Evolutionary conservation across 2,329 filamentous ascomycete species (phyloP).

Genomic region (Dichotomopilus funicola): DNA sequence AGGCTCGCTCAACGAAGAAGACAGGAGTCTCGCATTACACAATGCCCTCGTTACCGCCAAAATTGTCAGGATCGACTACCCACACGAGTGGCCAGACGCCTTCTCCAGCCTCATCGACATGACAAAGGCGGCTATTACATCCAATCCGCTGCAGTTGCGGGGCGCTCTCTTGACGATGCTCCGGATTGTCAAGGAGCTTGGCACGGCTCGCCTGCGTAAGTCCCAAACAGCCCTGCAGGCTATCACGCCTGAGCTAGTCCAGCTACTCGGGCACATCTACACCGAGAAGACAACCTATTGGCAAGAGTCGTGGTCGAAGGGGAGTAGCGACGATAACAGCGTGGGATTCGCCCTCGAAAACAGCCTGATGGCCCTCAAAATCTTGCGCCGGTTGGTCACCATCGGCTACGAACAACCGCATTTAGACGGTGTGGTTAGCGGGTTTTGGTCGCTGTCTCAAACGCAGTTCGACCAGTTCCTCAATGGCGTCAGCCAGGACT

Average conservation of each 20-base stretch:
- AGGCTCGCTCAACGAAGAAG: slow-evolving; percentile 69
- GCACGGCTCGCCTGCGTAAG: slow-evolving; percentile 67
- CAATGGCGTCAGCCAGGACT: slow-evolving; percentile 51
- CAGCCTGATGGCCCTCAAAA: slow-evolving; percentile 72
- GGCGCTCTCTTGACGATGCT: slow-evolving; percentile 72
- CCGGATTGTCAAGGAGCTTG: slow-evolving; percentile 84
- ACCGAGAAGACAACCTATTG: slow-evolving; percentile 64
- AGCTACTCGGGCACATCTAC: slow-evolving; percentile 72
- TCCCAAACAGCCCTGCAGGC: slow-evolving; percentile 72
- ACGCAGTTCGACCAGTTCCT: slow-evolving; percentile 74
- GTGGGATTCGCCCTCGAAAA: slow-evolving; percentile 63
- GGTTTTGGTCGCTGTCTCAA: slow-evolving; percentile 76
- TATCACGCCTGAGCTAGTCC: slow-evolving; percentile 76
- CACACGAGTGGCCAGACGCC: slow-evolving; percentile 70
- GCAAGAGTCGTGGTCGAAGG: slow-evolving; percentile 54
- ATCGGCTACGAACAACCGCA: slow-evolving; percentile 80
- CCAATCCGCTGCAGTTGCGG: slow-evolving; percentile 59
- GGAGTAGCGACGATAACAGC: slow-evolving; percentile 51
- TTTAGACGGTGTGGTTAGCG: slow-evolving; percentile 64
- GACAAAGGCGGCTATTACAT: slow-evolving; percentile 52
- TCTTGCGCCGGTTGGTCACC: slow-evolving; percentile 70
- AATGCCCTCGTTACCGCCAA: slow-evolving; percentile 86
- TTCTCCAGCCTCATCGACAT: slow-evolving; percentile 55
- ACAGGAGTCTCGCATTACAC: slow-evolving; percentile 71
- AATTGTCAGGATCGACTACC: slow-evolving; percentile 83